Base-by-base conservation (phyloP, 176 grass and related monocot species). In the Eleusine coracana region DNA sequence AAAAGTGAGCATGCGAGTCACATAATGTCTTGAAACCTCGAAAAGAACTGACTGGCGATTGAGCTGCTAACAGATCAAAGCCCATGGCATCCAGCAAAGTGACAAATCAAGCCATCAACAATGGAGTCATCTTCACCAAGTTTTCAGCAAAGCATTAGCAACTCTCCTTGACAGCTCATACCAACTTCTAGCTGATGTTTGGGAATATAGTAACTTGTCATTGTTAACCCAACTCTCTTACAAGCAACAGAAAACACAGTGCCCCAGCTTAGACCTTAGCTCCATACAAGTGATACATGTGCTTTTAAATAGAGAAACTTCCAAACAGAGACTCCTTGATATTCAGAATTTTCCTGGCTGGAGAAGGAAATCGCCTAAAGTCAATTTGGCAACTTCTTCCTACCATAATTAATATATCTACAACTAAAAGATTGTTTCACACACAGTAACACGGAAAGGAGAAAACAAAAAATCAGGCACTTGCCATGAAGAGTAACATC, bases 331-430 rank as follows among this genome's bases (percentile, higher is more conserved):
- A 87, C 89, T 84, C 85, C 66, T 85, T 46, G 84, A 87, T 74
- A 79, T 80, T 90, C 74, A 83, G 79, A 83, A 55, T 68, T 77
- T 85, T 82, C 81, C 82, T 88, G 73, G 66, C 82, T 78, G 82
- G 71, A 77, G 70, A 88, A 81, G 82, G 78, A 82, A 85, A 88
- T 74, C 78, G 55, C 68, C 78, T 56, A 60, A 65, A 29, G 44
- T 88, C 68, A 88, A 82, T 70, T 79, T 79, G 83, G 45, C 63
- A 81, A 81, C 76, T 84, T 73, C 59, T 74, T 68, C 84, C 76
- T 72, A 87, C 76, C 87, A 80, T 80, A 71, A 89, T 71, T 80
- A 84, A 84, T 92, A 67, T 92, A 89, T 89, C 87, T 87, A 84
- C 84, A 83, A 42, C 83, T 89, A 86, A 80, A 84, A 21, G 70